Evolutionary conservation across 305 asterid species (phyloP), one percentile per base, ranked within the genome.

Genomic region (Fraxinus platypoda): DNA sequence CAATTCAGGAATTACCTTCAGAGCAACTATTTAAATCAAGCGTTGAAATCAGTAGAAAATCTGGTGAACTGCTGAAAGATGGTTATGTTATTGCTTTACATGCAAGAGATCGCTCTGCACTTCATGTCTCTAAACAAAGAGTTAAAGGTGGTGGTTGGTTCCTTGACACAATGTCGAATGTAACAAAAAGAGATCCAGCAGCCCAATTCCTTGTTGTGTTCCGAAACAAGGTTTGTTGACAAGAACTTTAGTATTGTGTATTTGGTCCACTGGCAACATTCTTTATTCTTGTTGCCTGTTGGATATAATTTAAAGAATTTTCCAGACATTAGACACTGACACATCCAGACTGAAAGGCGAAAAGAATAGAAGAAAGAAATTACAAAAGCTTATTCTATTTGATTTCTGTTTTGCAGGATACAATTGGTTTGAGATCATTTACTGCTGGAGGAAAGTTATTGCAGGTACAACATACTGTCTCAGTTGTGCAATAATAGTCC

Each of bases 111-210:
- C 89, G 81, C 77, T 90, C 92, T 57, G 90, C 91, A 41, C 92
- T 97, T 83, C 94, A 97, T 86, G 94, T 97, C 75, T 95, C 99
- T 19, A 91, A 98, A 87, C 97, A 93, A 85, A 91, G 99, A 89
- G 93, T 90, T 83, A 83, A 93, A 88, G 99, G 98, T n/a, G 98
- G 99, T 73, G 99, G 97, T 70, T 97, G 99, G 98, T 93, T 97
- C 91, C 93, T 97, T 33, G 99, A 97, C 83, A 89, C 97, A 15
- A 82, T 92, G 91, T 85, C 97, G 34, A 91, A 90, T 84, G 95
- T 95, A 26, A 88, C 97, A 71, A 95, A 92, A 92, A 92, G 97
- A 87, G 98, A 97, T 89, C 99, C 99, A 80, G 98, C 98, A 31
- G 95, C 99, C 76, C 99, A 97, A 87, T 95, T 97, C 87, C 95